Evolutionary conservation across 2,329 filamentous ascomycete species (phyloP), one percentile per base, ranked within the genome.

Genomic region (Diplodia scrobiculata): DNA sequence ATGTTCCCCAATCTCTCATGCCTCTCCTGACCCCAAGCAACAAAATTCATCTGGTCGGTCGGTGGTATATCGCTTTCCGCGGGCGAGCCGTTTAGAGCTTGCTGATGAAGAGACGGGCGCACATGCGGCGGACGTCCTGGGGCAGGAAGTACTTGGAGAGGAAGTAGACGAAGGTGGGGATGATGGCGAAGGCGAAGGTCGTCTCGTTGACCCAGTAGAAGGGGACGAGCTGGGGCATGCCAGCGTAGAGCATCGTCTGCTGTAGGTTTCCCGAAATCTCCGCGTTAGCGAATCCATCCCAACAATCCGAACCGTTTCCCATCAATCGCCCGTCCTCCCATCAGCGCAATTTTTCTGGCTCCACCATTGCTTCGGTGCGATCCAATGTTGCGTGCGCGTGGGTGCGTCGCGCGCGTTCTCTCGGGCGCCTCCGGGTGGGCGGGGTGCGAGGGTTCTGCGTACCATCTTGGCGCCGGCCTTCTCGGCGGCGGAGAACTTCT

Each of bases 191-290:
- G 54, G 77, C 78, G 69, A 75, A 71, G 68, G 75, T 77, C 67
- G 74, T 77, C 76, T 79, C 78, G 74, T 79, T 79, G 72, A 79
- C 77, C 75, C 79, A 79, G 75, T 79, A 79, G 75, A 79, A 79
- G 70, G 78, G 78, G 58, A 79, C 74, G 68, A 79, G 78, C 73
- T 79, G 78, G 68, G 78, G 78, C 78, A 79, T 79, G 68, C 76
- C 78, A 68, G 78, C 78, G 73, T 76, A 75, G 71, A 79, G 76
- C 64, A 77, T 69, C 14, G 71, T 76, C 77, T 79, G 67, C 50
- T 58, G 47, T 38, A 59, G 50, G 5, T 17, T 48, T 36, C 48
- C 51, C 62, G 25, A 64, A 34, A 19, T 2, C 17, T 19, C n/a
- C 34, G 11, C 14, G 45, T 62, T 68, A 59, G 47, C 50, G 32